phyloP scores from a whole-genome alignment of 306 rosid species.

The Hippophae tibetana region DNA sequence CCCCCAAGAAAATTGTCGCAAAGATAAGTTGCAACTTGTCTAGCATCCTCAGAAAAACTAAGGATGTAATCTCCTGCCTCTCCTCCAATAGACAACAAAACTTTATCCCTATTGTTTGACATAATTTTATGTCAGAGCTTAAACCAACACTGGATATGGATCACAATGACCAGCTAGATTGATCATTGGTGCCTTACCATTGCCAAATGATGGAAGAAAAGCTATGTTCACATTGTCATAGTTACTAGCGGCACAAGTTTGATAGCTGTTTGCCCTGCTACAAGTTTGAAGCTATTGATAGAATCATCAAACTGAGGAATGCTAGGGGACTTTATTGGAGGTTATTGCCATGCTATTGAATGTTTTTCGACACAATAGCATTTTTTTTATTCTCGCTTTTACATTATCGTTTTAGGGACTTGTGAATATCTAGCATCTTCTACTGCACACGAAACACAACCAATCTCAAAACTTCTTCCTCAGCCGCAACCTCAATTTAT shows the following conservation, averaged over 20 bases:
- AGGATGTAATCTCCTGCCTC: slow-evolving; percentile 13
- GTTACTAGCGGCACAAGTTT: slow-evolving; percentile 12
- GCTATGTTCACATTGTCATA: slow-evolving; percentile 15
- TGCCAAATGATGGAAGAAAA: slow-evolving; percentile 5
- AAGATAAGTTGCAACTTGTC: slow-evolving; percentile 5
- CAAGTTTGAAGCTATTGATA: neutral
- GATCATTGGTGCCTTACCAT: slow-evolving; percentile 20
- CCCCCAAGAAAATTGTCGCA: slow-evolving; percentile 21
- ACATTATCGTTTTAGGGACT: too few species aligned
- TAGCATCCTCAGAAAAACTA: slow-evolving; percentile 13
- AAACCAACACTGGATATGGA: slow-evolving; percentile 11
- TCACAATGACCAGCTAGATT: slow-evolving; percentile 36
- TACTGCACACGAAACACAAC: too few species aligned
- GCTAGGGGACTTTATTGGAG: too few species aligned
- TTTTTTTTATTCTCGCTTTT: too few species aligned
- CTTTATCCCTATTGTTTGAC: slow-evolving; percentile 26
- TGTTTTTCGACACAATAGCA: too few species aligned
- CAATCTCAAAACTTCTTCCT: too few species aligned
- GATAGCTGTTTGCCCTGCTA: slow-evolving; percentile 3
- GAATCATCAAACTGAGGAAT: too few species aligned
- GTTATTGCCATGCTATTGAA: too few species aligned
- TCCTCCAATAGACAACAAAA: slow-evolving; percentile 31
- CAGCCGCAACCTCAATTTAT: too few species aligned
- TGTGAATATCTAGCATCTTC: too few species aligned
- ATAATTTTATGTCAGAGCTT: slow-evolving; percentile 4